Percentiles rank a stretch among this genome's conserved stretches.
Evolutionary conservation across 23 red algal genomes (phyloP).

Genomic region (Cyanidioschyzon merolae): DNA sequence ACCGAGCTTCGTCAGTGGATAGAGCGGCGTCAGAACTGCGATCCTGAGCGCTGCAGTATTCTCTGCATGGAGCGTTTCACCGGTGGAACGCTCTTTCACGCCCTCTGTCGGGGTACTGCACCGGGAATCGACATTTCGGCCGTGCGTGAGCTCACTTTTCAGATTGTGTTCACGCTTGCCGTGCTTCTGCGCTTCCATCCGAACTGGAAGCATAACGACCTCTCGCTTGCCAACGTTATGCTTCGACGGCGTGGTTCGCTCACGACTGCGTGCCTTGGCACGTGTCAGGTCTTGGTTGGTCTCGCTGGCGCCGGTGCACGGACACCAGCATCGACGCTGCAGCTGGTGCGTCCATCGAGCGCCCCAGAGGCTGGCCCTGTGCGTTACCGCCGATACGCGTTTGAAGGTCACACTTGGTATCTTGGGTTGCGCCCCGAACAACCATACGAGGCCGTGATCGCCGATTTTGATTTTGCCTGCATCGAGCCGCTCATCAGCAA

Average conservation of each 20-base stretch:
- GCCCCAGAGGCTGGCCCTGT: background rate
- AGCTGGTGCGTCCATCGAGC: background rate
- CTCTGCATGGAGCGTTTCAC: constrained; percentile 21
- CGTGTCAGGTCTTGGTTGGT: background rate
- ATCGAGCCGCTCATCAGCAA: constrained; percentile 20
- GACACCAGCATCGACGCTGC: background rate
- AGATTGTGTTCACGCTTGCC: constrained; percentile 22
- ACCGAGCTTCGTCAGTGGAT: constrained; percentile 26
- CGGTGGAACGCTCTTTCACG: constrained; percentile 29
- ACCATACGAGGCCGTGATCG: constrained; percentile 16
- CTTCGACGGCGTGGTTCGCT: constrained; percentile 1
- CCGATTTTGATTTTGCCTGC: constrained; percentile 32
- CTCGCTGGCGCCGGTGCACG: background rate
- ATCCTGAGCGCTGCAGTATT: constrained; percentile 7
- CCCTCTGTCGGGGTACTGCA: constrained; percentile 16
- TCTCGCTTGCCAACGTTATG: constrained; percentile 30
- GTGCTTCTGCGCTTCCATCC: constrained; percentile 11
- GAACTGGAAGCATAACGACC: constrained; percentile 18
- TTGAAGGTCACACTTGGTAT: background rate
- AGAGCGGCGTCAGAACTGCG: constrained; percentile 19
- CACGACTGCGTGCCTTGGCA: background rate
- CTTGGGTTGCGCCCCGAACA: background rate
- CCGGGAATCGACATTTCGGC: constrained; percentile 22
- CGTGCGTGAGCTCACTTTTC: constrained; percentile 22
- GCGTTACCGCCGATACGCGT: background rate